phyloP scores from a whole-genome alignment of 805 yeast genomes.

The Blastobotrys peoriensis region DNA sequence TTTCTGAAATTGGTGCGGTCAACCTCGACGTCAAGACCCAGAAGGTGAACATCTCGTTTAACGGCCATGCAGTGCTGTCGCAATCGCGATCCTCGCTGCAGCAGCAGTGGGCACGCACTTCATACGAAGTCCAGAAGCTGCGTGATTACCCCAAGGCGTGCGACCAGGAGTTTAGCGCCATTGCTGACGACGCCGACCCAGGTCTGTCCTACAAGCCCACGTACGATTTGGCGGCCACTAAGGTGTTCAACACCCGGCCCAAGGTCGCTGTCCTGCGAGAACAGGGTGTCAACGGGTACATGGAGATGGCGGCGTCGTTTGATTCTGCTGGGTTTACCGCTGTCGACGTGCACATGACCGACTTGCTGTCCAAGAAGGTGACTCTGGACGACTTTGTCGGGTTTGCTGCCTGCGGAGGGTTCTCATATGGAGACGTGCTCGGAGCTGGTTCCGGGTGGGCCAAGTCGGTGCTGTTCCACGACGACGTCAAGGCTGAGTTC shows the following conservation, averaged over 20 bases:
- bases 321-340: conserved; percentile 90
- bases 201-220: conserved; percentile 81
- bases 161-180: conserved; percentile 71
- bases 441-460: conserved; percentile 99
- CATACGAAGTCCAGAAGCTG: conserved; percentile 80
- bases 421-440: conserved; percentile 96
- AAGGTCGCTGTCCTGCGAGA: conserved; percentile 95
- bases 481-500: conserved; percentile 69
- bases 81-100: conserved; percentile 67
- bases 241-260: conserved; percentile 44
- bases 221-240: conserved; percentile 42
- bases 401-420: conserved; percentile 97
- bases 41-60: conserved; percentile 41
- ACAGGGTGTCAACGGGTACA: conserved; percentile 97
- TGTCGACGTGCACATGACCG: conserved; percentile 97
- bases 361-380: conserved; percentile 67
- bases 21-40: conserved; percentile 43
- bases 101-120: conserved; percentile 79
- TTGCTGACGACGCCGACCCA: conserved; percentile 79
- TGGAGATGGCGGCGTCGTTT: conserved; percentile 98
- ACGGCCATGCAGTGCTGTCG: conserved; percentile 41
- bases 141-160: conserved; percentile 94
- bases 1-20: conserved; percentile 61
- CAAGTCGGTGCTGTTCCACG: conserved; percentile 84
- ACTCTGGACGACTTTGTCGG: conserved; percentile 79